Conservation (phyloP, 331 rosid species). For the Stylosanthes scabra region DNA sequence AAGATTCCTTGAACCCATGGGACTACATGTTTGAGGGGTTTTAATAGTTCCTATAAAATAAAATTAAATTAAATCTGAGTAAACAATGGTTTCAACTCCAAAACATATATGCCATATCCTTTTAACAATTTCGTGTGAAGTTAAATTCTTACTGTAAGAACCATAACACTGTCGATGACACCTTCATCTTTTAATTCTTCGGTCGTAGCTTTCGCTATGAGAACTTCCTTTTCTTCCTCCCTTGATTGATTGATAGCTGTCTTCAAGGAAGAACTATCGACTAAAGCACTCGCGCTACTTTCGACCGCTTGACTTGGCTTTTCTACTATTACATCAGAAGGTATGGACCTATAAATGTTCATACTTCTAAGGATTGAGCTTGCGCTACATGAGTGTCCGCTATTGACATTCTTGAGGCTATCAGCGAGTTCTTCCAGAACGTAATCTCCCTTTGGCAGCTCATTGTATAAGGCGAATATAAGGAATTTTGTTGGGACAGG, state of each 20-base stretch:
- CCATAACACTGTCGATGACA: constrained; percentile 60
- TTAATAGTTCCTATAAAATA: constrained; percentile 67
- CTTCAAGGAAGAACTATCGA: constrained; percentile 52
- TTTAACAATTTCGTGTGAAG: neutral
- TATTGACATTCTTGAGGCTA: constrained; percentile 58
- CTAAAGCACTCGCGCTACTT: constrained; percentile 36
- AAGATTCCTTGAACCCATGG: constrained; percentile 65
- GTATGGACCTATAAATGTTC: constrained; percentile 48
- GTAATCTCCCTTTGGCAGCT: constrained; percentile 90
- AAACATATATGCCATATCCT: constrained; percentile 12
- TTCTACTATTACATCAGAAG: constrained; percentile 41
- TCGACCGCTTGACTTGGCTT: constrained; percentile 34
- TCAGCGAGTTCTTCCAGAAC: constrained; percentile 81
- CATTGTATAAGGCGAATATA: constrained; percentile 79
- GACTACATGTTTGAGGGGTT: constrained; percentile 56
- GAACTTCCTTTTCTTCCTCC: constrained; percentile 79
- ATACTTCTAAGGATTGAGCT: constrained; percentile 63
- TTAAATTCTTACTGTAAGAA: constrained; percentile 58
- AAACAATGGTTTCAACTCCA: constrained; percentile 28
- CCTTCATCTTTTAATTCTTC: constrained; percentile 85
- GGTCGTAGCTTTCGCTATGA: constrained; percentile 79
- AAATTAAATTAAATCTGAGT: constrained; percentile 37
- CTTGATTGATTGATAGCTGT: constrained; percentile 73
- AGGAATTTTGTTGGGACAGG: constrained; percentile 87
- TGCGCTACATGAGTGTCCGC: constrained; percentile 69